phyloP scores from a whole-genome alignment of 257 asterid species.

The Anisodus tanguticus region DNA sequence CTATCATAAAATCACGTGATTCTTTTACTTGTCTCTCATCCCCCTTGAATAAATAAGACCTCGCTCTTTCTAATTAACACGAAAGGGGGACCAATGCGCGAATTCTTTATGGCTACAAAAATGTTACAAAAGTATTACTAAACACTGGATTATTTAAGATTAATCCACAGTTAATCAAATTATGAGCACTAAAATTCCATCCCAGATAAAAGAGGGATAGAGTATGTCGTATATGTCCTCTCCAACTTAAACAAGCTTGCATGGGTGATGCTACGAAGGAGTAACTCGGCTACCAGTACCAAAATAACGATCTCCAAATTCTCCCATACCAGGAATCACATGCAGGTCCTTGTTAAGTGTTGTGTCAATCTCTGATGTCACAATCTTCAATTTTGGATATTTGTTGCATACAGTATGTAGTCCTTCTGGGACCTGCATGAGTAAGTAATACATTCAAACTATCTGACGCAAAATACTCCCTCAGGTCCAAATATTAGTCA shows the following conservation, averaged over 20 bases:
- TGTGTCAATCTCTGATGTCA: conserved; percentile 89
- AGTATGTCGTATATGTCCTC: background rate
- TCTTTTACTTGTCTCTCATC: background rate
- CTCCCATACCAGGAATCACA: conserved; percentile 97
- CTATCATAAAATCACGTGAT: background rate
- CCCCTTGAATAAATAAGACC: background rate
- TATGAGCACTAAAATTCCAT: background rate
- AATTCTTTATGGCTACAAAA: background rate
- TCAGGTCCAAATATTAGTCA: background rate
- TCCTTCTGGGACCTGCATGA: conserved; percentile 92
- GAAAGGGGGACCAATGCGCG: background rate
- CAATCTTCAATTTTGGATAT: conserved; percentile 75
- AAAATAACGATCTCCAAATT: conserved; percentile 93
- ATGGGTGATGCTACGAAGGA: background rate
- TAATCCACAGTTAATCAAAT: background rate
- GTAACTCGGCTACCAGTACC: conserved; percentile 58
- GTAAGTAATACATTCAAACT: background rate
- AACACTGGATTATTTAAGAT: background rate
- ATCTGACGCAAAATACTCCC: background rate
- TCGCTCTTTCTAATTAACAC: background rate
- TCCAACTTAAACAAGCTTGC: background rate
- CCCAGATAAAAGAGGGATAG: conserved; percentile 11
- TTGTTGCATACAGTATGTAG: conserved; percentile 70
- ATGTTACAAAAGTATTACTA: background rate
- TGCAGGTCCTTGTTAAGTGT: conserved; percentile 66